Evolutionary conservation across 192 early-diverging fungal genomes (phyloP).

Genomic region (Piromyces sp.): DNA sequence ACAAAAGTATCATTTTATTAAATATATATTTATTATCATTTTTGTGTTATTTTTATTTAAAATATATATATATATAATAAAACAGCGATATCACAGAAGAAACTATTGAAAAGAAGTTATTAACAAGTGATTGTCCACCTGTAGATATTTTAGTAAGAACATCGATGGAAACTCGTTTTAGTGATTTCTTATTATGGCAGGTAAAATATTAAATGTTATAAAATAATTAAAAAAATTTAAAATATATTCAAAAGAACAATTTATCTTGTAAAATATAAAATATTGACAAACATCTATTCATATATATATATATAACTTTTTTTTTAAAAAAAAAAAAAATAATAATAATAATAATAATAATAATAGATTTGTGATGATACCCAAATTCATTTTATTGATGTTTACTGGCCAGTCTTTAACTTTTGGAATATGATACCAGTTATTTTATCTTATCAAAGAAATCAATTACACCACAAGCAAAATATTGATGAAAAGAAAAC

Average conservation of each 20-base stretch:
- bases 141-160: slow-evolving; percentile 85
- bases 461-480: background rate
- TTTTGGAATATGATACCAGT: slow-evolving; percentile 70
- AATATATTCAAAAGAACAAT: too few relatives aligned
- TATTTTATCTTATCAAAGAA: slow-evolving; percentile 58
- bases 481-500: background rate
- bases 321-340: too few relatives aligned
- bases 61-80: too few relatives aligned
- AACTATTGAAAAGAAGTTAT: slow-evolving; percentile 38
- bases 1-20: background rate
- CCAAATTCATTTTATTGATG: slow-evolving; percentile 73
- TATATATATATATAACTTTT: too few relatives aligned
- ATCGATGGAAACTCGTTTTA: slow-evolving; percentile 84
- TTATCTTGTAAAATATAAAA: too few relatives aligned
- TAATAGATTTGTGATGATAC: slow-evolving; percentile 23
- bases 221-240: too few relatives aligned
- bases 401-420: slow-evolving; percentile 89
- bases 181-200: slow-evolving; percentile 93
- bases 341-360: background rate
- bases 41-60: too few relatives aligned
- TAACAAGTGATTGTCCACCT: slow-evolving; percentile 39
- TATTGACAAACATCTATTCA: too few relatives aligned
- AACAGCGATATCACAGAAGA: slow-evolving; percentile 45
- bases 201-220: too few relatives aligned
- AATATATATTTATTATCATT: too few relatives aligned